phyloP scores from a whole-genome alignment of 345 rosid genomes.

The Turritis glabra region DNA sequence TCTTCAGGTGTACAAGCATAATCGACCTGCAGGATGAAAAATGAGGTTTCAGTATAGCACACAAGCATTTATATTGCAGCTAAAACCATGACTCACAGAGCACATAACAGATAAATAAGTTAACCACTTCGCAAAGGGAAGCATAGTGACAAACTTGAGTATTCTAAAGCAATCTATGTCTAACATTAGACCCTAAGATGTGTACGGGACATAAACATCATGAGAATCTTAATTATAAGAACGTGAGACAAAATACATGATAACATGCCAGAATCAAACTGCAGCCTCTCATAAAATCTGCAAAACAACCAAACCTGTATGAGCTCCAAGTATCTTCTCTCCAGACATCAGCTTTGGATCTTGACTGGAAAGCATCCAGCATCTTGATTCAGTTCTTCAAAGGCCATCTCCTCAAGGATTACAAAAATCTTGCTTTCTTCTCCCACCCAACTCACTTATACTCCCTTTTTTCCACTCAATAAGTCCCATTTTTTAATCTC shows the following conservation, averaged over 20 bases:
- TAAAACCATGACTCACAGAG: not conserved
- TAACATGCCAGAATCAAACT: not conserved
- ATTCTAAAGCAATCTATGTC: not conserved
- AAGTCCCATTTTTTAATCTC: not conserved
- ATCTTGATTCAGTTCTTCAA: not conserved
- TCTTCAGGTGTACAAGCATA: constrained; percentile 97
- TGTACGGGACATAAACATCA: not conserved
- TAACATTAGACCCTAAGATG: not conserved
- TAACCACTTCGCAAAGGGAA: not conserved
- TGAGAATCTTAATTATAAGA: not conserved
- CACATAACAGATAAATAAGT: not conserved
- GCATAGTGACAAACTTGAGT: not conserved
- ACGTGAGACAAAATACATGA: not conserved
- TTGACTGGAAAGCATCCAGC: not conserved
- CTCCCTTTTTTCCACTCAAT: not conserved
- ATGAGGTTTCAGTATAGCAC: not conserved
- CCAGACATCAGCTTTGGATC: not conserved
- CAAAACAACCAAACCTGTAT: constrained; percentile 24
- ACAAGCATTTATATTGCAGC: not conserved
- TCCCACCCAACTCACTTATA: not conserved
- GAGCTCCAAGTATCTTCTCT: not conserved
- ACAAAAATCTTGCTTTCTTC: not conserved
- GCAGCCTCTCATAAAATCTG: not conserved
- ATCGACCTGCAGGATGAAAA: constrained; percentile 60
- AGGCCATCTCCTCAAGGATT: not conserved